Base-by-base conservation (phyloP, 768 basidiomycete species). In the Leccinum subgranulosum region DNA sequence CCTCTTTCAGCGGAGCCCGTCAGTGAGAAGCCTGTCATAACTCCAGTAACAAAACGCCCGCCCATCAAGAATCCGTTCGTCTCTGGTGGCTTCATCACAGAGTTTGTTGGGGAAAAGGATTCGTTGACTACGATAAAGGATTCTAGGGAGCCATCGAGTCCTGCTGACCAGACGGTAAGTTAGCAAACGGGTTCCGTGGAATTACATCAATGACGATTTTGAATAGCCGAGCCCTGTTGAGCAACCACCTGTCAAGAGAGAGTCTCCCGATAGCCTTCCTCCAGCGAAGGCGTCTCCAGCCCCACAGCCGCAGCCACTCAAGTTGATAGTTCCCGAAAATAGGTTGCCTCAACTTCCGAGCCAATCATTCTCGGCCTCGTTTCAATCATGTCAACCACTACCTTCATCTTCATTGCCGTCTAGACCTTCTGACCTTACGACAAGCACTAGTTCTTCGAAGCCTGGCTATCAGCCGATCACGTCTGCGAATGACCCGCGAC, bases 81-180 rank as follows among this genome's bases (percentile, higher is more conserved):
- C 11, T 80, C 80, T 10, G 78, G 74, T n/a, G 80, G 81, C 19
- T 77, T 80, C 48, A 68, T 81, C 56, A 77, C 76, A 14, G 78
- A 79, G 51, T 80, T 81, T 34, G 72, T 73, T 31, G 73, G 71
- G 19, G 62, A 62, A 34, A 65, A 65, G 19, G 64, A 67, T 12
- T 66, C 68, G 5, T 29, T 60, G 14, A 62, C 55, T 8, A 67
- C 55, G 12, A 64, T 28, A 45, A 71, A 67, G 52, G 64, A 62
- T 28, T 60, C 63, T 19, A 49, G 36, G 14, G 71, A 73, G 10
- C 52, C n/a, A 31, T 33, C 21, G 39, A 56, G 55, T n/a, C 29
- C 45, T 23, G 50, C 65, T 39, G 62, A 65, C 10, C 39, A 56
- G 36, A 27, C 25, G 36, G 69, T 69, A 49, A 58, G 69, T 54